Evolutionary conservation across 805 yeast genomes (phyloP).

Genomic region (Ogataea henricii): DNA sequence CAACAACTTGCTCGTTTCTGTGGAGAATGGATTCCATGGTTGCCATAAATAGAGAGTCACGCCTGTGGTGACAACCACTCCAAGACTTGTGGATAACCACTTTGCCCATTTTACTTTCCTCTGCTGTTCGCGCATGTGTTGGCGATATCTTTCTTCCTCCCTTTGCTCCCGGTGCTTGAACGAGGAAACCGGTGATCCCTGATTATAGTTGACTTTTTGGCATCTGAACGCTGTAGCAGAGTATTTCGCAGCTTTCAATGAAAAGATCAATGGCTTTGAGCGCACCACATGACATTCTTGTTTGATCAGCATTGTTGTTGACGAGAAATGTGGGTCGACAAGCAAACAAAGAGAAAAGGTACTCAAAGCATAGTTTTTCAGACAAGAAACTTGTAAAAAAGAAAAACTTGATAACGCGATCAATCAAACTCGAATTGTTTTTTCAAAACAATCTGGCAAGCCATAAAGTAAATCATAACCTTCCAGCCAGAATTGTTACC

Average conservation of each 20-base stretch:
- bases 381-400: neutral
- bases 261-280: neutral
- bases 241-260: neutral
- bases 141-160: constrained; percentile 11
- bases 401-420: neutral
- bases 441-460: too few species aligned
- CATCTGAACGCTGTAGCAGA: neutral
- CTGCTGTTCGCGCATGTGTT: constrained; percentile 14
- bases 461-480: too few species aligned
- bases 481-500: neutral
- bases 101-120: constrained; percentile 18
- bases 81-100: constrained; percentile 17
- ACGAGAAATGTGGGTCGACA: too few species aligned
- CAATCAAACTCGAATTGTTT: neutral
- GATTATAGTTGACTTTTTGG: neutral
- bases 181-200: neutral
- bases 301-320: neutral
- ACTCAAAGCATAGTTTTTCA: too few species aligned
- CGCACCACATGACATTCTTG: too few species aligned
- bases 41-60: constrained; percentile 33
- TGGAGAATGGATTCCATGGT: constrained; percentile 38
- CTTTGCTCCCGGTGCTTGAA: constrained; percentile 9
- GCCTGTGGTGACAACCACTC: constrained; percentile 22
- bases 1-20: constrained; percentile 63
- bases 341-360: neutral